Conservation (phyloP, 129 eudicot species). For the sunflower (Helianthus annuus) region DNA sequence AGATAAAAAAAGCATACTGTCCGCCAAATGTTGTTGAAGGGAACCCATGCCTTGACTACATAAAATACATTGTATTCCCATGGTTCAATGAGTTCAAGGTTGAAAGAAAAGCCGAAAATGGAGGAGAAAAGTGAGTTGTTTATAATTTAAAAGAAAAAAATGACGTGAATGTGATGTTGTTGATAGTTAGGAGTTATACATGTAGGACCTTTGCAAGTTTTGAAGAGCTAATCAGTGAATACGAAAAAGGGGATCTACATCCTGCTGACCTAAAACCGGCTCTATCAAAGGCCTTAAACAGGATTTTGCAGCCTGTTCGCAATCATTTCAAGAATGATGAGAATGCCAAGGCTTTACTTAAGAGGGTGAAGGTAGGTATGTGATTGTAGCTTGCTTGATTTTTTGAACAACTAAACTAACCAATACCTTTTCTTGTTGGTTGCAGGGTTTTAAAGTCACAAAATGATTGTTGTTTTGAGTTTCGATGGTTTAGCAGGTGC, state of each 20-base stretch:
- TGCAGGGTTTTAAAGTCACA: constrained; percentile 65
- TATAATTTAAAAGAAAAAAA: constrained; percentile 14
- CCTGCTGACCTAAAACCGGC: constrained; percentile 65
- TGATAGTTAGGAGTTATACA: not conserved
- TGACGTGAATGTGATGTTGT: not conserved
- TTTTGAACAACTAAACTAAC: too few relatives aligned
- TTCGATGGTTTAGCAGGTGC: not conserved
- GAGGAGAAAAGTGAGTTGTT: constrained; percentile 48
- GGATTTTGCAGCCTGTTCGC: constrained; percentile 43
- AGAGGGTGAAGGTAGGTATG: not conserved
- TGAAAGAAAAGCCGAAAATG: constrained; percentile 46
- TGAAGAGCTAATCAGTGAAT: constrained; percentile 47
- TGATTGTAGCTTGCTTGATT: too few relatives aligned
- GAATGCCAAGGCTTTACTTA: not conserved
- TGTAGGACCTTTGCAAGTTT: constrained; percentile 46
- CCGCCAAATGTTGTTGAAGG: constrained; percentile 50
- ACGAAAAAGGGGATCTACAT: constrained; percentile 54
- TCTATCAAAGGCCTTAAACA: constrained; percentile 57
- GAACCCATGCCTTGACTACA: constrained; percentile 71
- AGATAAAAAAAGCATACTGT: constrained; percentile 72
- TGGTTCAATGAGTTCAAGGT: constrained; percentile 60
- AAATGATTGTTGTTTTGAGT: constrained; percentile 28
- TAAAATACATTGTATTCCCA: constrained; percentile 57
- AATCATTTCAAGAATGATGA: not conserved
- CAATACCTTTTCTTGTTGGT: constrained; percentile 13